Evolutionary conservation across 2,329 filamentous ascomycete genomes (phyloP), one percentile per base, ranked within the genome.

Genomic region (Coleophoma eucalyptorum): DNA sequence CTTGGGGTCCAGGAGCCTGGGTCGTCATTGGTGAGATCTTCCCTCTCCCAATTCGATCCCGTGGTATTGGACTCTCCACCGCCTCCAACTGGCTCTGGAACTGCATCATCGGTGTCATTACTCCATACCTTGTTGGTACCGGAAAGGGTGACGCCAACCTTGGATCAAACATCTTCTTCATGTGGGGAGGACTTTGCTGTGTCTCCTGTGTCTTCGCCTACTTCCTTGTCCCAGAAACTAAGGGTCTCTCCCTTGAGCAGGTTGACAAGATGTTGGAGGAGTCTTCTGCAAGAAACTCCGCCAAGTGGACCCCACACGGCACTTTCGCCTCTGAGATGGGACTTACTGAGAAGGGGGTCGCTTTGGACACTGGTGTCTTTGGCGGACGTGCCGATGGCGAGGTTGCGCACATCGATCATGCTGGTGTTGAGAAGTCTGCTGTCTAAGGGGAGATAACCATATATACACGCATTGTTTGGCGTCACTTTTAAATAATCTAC

Each of bases 81-180:
- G 87, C 90, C 52, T 90, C 86, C 65, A 94, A 95, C 80, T 94
- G 89, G 90, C 79, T 93, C 53, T 93, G 89, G 89, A 91, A 90
- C 76, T 89, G 84, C 69, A 77, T 75, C 65, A 80, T 81, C 59
- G 76, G 80, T 55, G 78, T 89, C 67, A 87, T 90, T 68, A 86
- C 81, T 11, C 84, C 84, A 15, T 88, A 84, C 76, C 83, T 88
- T 68, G 78, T 86, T 33, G 79, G 79, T 38, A 59, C 69, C 41
- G 72, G 80, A 56, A 66, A 70, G 58, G 46, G 46, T 7, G 38
- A 51, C 12, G 53, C 38, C 37, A 46, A 52, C 19, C 50, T 52
- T 19, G 43, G 35, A 19, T 49, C 50, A 12, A 41, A 19, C 16
- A 46, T 52, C 18, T 49, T 59, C 42, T 84, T 80, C 72, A 66